Base-by-base conservation (phyloP, 2,329 filamentous ascomycete genomes). In the Rutstroemia sp. region DNA sequence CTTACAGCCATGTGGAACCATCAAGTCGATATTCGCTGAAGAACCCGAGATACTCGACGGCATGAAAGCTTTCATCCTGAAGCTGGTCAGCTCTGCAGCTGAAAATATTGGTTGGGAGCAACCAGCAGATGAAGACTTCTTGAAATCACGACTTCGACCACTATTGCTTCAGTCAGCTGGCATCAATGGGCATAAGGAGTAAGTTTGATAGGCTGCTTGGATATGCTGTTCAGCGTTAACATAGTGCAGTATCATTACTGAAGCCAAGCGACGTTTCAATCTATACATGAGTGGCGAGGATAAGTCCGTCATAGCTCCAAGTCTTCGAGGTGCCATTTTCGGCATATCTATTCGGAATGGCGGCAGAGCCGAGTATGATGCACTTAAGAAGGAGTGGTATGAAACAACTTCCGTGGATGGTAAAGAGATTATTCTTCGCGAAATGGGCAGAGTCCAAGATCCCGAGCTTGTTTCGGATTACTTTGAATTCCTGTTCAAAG, bases 81-180 rank as follows among this genome's bases (percentile, higher is more conserved):
- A 87, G 72, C 78, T 99, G 51, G 83, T 94, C 59, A 80, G 82
- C 25, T 80, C 83, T 30, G 88, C 89, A 8, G 84, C 88, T 10
- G 84, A 90, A 64, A 83, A 86, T 63, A 77, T 96, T 64, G 92
- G 92, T 40, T 97, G 92, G 89, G 86, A 94, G 36, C 89, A 89
- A 66, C 76, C 79, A n/a, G 73, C 84, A 42, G 78, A 78, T 51
- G 92, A 97, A 64, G 86, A 91, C 66, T 96, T 88, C 71, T 83
- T 96, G 46, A 86, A 82, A 14, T 84, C 87, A 25, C 85, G 96
- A 66, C 79, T 96, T 50, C 88, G 94, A 56, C 89, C 92, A 71
- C 79, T 90, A 46, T 78, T 99, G 30, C 84, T 97, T 59, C 73
- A 81, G 8, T 81, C 83, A 59, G 92, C 92, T 21, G 88, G 89